A percentile compares a stretch with the other conserved stretches of the same genome.
Evolutionary conservation across 306 rosid species (phyloP).

Genomic region (Quercus agrifolia): DNA sequence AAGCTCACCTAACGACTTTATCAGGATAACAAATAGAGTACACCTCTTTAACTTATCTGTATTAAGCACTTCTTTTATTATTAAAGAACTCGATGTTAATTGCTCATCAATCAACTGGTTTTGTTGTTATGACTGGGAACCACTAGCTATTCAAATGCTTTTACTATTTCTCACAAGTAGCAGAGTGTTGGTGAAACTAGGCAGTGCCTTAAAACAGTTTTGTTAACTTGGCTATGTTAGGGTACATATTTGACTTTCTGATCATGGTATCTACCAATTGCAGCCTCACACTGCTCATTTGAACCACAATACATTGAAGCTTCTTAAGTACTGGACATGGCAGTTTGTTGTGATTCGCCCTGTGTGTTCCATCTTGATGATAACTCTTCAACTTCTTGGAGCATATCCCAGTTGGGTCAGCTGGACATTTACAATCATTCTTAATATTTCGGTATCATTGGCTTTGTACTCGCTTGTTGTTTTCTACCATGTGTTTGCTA

Average conservation of each 20-base stretch:
- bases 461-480: conserved; percentile 90
- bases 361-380: conserved; percentile 78
- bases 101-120: too few relatives aligned
- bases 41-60: too few relatives aligned
- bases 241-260: not conserved
- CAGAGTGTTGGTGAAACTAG: not conserved
- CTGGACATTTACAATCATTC: conserved; percentile 83
- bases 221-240: not conserved
- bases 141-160: conserved; percentile 1
- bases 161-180: not conserved
- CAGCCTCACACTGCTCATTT: conserved; percentile 52
- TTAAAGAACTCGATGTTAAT: too few relatives aligned
- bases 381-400: conserved; percentile 58
- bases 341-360: conserved; percentile 91
- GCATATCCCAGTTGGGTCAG: conserved; percentile 87
- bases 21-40: too few relatives aligned
- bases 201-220: not conserved
- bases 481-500: conserved; percentile 90
- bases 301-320: conserved; percentile 65
- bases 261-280: conserved; percentile 19
- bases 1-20: too few relatives aligned
- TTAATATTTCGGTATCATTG: conserved; percentile 78
- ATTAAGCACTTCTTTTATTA: too few relatives aligned
- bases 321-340: conserved; percentile 94
- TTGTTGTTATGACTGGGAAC: too few relatives aligned